These are phyloP conservation scores for Pleurotus giganteus DNA, from an alignment of 768 basidiomycete species.

Conservation along the genomic window DNA sequence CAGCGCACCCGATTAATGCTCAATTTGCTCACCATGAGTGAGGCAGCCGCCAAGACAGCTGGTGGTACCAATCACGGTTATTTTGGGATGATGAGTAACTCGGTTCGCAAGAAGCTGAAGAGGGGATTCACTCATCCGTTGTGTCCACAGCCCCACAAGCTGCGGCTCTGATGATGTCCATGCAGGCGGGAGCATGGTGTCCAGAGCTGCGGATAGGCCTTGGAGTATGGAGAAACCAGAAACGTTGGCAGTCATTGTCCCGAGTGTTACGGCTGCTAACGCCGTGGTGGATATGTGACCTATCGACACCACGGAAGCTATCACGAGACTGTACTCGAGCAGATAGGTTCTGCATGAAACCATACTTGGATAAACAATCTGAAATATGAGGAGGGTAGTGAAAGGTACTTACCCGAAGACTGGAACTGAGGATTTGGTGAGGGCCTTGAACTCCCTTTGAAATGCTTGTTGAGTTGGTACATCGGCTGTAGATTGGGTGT, in stretches of 20 bases:
- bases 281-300: constrained; percentile 74
- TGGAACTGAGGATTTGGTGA: constrained; percentile 64
- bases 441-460: constrained; percentile 57
- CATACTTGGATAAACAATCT: background rate
- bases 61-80: background rate
- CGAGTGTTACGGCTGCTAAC: constrained; percentile 60
- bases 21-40: constrained; percentile 53
- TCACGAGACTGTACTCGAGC: constrained; percentile 65
- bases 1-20: too few relatives aligned
- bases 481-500: constrained; percentile 9
- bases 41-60: constrained; percentile 57
- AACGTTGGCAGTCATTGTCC: constrained; percentile 46
- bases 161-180: constrained; percentile 50
- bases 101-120: background rate
- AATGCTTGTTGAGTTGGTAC: constrained; percentile 33
- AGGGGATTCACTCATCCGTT: constrained; percentile 45
- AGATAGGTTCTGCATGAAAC: constrained; percentile 40
- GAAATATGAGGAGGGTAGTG: background rate
- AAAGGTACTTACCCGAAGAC: constrained; percentile 58
- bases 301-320: constrained; percentile 66
- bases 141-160: constrained; percentile 62
- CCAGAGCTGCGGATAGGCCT: constrained; percentile 61
- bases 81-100: background rate
- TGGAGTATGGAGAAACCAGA: constrained; percentile 38
- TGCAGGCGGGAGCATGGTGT: constrained; percentile 73